Evolutionary conservation across 192 early-diverging fungal genomes (phyloP), one percentile per base, ranked within the genome.

Genomic region (Podila epigama): DNA sequence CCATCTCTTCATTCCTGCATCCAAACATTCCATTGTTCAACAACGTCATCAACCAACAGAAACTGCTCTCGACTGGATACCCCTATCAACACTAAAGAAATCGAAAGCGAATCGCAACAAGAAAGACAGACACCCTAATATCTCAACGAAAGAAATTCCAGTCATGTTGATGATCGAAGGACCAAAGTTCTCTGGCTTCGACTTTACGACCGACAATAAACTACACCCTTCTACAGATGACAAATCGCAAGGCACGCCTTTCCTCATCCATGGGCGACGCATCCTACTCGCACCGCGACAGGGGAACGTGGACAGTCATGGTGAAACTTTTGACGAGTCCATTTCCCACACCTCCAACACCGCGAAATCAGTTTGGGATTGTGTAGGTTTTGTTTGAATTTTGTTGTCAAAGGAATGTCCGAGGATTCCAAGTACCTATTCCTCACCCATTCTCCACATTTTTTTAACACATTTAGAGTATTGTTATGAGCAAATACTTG

Each of bases 81-180:
- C n/a, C n/a, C n/a, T n/a, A n/a, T n/a, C n/a, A n/a, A n/a, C n/a
- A n/a, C n/a, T n/a, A n/a, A n/a, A n/a, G n/a, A n/a, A n/a, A n/a
- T n/a, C 44, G 11, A 22, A 25, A 4, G 4, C 44, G n/a, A n/a
- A n/a, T n/a, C n/a, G 15, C 44, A 8, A 48, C n/a, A 22, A 22
- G 11, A 48, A 48, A 8, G n/a, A 48, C 5, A 5, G 25, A 48
- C 44, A 22, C 25, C n/a, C 8, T 22, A 48, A 10, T 18, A 48
- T 16, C n/a, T 22, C 25, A 29, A 10, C 25, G n/a, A 29, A 31
- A 15, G 34, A 36, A 25, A 18, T 35, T 5, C 32, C 34, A 8
- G 34, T 59, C 1, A 58, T 77, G 55, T 40, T 77, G 37, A 68
- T 77, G 66, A 68, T 77, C n/a, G 73, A 77, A 64, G 73, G 73